These are phyloP conservation scores for Pestalotiopsis fici DNA, from an alignment of 2,329 filamentous ascomycete genomes.

Conservation along the genomic window DNA sequence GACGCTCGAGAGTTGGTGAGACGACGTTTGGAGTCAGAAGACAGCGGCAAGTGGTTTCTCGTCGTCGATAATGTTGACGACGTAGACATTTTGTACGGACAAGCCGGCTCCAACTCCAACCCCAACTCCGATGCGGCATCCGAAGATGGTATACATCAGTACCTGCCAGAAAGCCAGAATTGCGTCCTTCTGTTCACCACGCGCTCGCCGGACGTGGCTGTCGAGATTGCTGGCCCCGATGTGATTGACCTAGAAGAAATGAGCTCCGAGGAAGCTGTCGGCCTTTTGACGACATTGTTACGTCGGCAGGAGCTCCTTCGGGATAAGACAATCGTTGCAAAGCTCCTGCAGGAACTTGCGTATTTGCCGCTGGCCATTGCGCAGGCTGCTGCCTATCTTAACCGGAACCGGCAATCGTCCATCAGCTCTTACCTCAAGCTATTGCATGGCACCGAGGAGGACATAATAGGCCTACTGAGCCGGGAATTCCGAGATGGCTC, in stretches of 20 bases:
- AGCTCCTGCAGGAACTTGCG: conserved; percentile 33
- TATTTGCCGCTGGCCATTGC: conserved; percentile 40
- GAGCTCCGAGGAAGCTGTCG: conserved; percentile 23
- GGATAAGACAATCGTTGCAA: conserved; percentile 10
- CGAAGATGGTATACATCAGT: neutral
- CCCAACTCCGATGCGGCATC: neutral
- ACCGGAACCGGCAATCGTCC: conserved; percentile 21
- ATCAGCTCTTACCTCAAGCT: conserved; percentile 34
- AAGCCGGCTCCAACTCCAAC: no score
- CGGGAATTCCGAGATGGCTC: conserved; percentile 33
- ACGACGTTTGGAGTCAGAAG: conserved; percentile 26
- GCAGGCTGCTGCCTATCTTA: no score
- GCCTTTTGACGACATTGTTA: conserved; percentile 25
- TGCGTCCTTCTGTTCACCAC: conserved; percentile 38
- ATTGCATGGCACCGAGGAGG: conserved; percentile 28
- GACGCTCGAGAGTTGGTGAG: conserved; percentile 65
- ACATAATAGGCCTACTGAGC: no score
- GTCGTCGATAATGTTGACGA: conserved; percentile 45
- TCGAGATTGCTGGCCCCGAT: conserved; percentile 21
- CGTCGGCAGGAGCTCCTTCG: conserved; percentile 16
- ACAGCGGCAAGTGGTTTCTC: conserved; percentile 36
- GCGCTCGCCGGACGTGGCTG: conserved; percentile 29
- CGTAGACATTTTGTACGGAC: conserved; percentile 23
- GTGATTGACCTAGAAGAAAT: conserved; percentile 30
- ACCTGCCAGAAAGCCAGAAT: conserved; percentile 13